Conservation (phyloP, 345 rosid genomes). For the Acer yangbiense region DNA sequence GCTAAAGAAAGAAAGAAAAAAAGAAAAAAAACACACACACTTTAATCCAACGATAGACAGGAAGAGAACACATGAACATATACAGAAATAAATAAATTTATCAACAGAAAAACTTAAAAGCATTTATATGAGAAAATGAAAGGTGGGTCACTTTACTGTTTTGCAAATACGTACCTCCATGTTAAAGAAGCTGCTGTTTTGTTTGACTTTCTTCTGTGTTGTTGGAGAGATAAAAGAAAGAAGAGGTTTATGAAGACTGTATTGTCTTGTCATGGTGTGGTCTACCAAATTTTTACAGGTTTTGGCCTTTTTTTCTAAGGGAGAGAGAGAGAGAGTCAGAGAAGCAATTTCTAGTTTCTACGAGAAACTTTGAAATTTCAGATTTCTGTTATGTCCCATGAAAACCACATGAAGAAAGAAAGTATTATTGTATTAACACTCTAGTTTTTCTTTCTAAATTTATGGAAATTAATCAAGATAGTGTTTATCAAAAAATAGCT, state of each 20-base stretch:
- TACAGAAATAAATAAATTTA: neutral
- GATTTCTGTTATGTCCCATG: too few relatives aligned
- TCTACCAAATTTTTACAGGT: neutral
- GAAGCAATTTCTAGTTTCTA: too few relatives aligned
- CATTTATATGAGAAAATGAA: neutral
- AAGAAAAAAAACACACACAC: neutral
- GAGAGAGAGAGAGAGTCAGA: neutral
- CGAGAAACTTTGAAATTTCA: too few relatives aligned
- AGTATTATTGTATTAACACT: too few relatives aligned
- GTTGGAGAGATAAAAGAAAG: neutral
- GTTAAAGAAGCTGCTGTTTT: constrained; percentile 24
- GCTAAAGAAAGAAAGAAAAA: constrained; percentile 40
- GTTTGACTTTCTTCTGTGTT: neutral
- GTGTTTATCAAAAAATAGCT: neutral
- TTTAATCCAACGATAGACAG: constrained; percentile 17
- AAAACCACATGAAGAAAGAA: too few relatives aligned
- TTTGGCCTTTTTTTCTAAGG: neutral
- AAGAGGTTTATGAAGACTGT: neutral
- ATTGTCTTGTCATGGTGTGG: neutral
- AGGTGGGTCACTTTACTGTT: constrained; percentile 15
- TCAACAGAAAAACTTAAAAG: neutral
- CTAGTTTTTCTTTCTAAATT: neutral
- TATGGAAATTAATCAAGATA: neutral
- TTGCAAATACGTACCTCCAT: neutral
- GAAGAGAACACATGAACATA: neutral